Evolutionary conservation across 1,284 basidiomycete species (phyloP).

Genomic region (Crepidotus sp.): DNA sequence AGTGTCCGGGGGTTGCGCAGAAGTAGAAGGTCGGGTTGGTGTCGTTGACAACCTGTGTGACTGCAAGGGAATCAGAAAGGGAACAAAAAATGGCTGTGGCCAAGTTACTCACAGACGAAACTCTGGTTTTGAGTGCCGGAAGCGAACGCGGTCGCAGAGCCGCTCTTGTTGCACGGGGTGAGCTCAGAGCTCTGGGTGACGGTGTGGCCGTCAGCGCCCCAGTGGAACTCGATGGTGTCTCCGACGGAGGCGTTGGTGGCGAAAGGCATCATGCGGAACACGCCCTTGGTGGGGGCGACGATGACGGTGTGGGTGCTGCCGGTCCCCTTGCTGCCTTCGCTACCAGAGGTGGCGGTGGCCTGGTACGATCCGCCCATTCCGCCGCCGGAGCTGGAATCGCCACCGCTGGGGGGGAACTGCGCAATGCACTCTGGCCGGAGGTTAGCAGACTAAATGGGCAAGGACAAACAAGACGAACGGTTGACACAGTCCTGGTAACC

Average conservation of each 20-base stretch:
- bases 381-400: too few relatives aligned
- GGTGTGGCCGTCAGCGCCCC: constrained; percentile 67
- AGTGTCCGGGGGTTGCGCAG: constrained; percentile 60
- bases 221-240: constrained; percentile 66
- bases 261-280: constrained; percentile 66
- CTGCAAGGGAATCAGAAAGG: constrained; percentile 22
- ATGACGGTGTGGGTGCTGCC: constrained; percentile 65
- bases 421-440: constrained; percentile 51
- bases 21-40: constrained; percentile 65
- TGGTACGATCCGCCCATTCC: constrained; percentile 18
- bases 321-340: constrained; percentile 30
- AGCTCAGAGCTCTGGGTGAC: constrained; percentile 66
- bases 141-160: constrained; percentile 43
- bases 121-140: constrained; percentile 54
- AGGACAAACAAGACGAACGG: constrained; percentile 38
- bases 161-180: constrained; percentile 60
- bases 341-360: constrained; percentile 27
- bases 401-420: constrained; percentile 16
- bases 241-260: constrained; percentile 65
- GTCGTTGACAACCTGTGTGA: constrained; percentile 62
- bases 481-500: constrained; percentile 63
- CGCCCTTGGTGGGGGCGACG: constrained; percentile 66
- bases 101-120: constrained; percentile 43
- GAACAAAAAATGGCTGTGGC: not conserved
- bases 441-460: not conserved